phyloP scores from a whole-genome alignment of 2,329 filamentous ascomycete species.

The Epichloe scottii region DNA sequence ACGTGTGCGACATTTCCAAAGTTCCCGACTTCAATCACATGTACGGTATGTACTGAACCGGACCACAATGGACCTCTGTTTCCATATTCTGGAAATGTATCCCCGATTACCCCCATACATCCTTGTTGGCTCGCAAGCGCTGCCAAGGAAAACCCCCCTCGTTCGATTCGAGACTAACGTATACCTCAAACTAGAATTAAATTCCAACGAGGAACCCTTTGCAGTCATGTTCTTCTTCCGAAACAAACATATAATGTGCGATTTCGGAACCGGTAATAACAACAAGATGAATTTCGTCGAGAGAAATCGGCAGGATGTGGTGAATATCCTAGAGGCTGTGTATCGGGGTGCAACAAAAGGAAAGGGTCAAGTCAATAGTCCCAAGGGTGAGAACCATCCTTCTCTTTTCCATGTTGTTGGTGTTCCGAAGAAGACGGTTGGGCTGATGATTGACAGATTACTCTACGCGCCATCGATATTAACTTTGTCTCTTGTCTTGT shows the following conservation, averaged over 20 bases:
- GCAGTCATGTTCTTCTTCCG: constrained; percentile 96
- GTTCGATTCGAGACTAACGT: background rate
- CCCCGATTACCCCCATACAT: too few species aligned
- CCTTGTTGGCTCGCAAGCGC: too few species aligned
- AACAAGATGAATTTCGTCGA: constrained; percentile 93
- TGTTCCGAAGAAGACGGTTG: background rate
- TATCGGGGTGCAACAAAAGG: constrained; percentile 99
- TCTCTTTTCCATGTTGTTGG: background rate
- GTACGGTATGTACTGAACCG: constrained; percentile 47
- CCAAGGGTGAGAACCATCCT: constrained; percentile 47
- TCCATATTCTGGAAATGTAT: background rate
- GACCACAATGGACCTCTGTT: too few species aligned
- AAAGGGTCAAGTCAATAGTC: constrained; percentile 86
- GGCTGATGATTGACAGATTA: constrained; percentile 16
- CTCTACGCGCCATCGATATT: constrained; percentile 26
- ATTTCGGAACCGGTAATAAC: constrained; percentile 97
- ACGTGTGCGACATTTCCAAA: constrained; percentile 84
- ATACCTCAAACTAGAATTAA: constrained; percentile 1
- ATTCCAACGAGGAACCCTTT: constrained; percentile 49
- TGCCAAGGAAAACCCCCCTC: too few species aligned
- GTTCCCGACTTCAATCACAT: constrained; percentile 92
- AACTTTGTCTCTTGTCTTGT: background rate
- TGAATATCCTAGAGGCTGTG: constrained; percentile 96
- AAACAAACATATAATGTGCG: constrained; percentile 98
- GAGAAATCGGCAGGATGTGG: constrained; percentile 96